Evolutionary conservation across 2,329 filamentous ascomycete genomes (phyloP), one percentile per base, ranked within the genome.

Genomic region (Fusarium continuum): DNA sequence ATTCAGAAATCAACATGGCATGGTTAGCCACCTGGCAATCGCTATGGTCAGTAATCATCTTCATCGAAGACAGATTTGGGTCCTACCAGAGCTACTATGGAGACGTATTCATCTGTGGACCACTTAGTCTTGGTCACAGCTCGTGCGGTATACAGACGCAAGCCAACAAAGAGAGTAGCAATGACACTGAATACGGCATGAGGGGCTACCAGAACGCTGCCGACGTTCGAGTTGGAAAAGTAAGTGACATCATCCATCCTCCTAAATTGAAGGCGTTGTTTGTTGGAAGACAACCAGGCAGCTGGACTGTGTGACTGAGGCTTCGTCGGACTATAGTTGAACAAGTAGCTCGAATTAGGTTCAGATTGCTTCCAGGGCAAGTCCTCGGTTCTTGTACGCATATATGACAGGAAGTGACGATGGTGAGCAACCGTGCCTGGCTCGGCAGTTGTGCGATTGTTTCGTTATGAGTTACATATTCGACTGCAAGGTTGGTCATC

Each of bases 151-250:
- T 54, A 55, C 2, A 58, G 8, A 8, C 55, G 49, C 23, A 58
- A 22, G 17, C 26, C 49, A 10, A 54, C 49, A 25, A 58, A 40
- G 4, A 43, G 9, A 4, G 55, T 58, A 19, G 55, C 55, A 6
- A 55, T 20, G 4, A 28, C 10, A 23, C 55, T 55, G 11, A 58
- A 44, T 8, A 26, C 29, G 3, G 25, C 32, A 11, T 58, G 55
- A 7, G 55, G 55, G 10, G 26, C 38, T 8, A 53, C 38, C n/a
- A 57, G 29, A 13, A 43, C 17, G 16, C 11, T 11, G 5, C 22
- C 11, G 19, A 57, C 11, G 25, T 47, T 39, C 1, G 5, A 10
- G 9, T 34, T 45, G 14, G 54, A 47, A 6, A 29, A 53, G 36
- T 53, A 57, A 8, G 35, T 39, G 14, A 40, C 34, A 34, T 46